These are phyloP conservation scores for Russula earlei DNA, from an alignment of 768 basidiomycete species.

Conservation along the genomic window DNA sequence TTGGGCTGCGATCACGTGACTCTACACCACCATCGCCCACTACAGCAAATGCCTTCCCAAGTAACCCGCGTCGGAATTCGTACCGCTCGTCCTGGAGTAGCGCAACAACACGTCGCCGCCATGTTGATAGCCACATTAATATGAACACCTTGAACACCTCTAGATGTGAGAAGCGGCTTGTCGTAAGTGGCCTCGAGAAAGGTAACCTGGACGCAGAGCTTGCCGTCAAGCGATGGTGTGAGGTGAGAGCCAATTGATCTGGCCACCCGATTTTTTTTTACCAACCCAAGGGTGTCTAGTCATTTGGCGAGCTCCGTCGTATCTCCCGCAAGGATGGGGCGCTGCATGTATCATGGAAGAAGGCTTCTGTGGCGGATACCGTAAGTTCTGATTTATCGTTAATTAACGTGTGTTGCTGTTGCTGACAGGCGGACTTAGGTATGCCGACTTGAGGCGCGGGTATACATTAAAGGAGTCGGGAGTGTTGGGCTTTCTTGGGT, in stretches of 20 bases:
- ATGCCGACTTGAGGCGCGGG: constrained; percentile 20
- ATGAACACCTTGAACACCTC: background rate
- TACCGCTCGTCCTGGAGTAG: constrained; percentile 12
- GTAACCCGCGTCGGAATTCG: constrained; percentile 1
- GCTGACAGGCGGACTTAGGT: constrained; percentile 17
- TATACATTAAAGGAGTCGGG: constrained; percentile 17
- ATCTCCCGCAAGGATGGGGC: constrained; percentile 17
- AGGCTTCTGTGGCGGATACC: constrained; percentile 18
- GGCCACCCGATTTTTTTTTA: background rate
- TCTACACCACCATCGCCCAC: constrained; percentile 9
- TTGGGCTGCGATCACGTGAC: constrained; percentile 13
- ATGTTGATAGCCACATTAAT: constrained; percentile 1
- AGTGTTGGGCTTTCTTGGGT: constrained; percentile 20
- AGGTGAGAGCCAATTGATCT: constrained; percentile 7
- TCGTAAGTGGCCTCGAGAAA: constrained; percentile 16
- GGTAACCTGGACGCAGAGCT: constrained; percentile 16
- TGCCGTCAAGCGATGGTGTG: constrained; percentile 19
- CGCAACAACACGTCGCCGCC: constrained; percentile 11
- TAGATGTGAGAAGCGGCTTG: constrained; percentile 13
- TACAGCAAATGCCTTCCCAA: background rate
- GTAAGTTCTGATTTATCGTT: constrained; percentile 5
- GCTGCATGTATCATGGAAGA: constrained; percentile 18
- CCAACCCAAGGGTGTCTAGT: background rate
- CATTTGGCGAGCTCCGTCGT: constrained; percentile 18
- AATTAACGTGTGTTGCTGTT: background rate